These are phyloP conservation scores for Albatrellus ellisii DNA, from an alignment of 768 basidiomycete genomes.

Conservation along the genomic window DNA sequence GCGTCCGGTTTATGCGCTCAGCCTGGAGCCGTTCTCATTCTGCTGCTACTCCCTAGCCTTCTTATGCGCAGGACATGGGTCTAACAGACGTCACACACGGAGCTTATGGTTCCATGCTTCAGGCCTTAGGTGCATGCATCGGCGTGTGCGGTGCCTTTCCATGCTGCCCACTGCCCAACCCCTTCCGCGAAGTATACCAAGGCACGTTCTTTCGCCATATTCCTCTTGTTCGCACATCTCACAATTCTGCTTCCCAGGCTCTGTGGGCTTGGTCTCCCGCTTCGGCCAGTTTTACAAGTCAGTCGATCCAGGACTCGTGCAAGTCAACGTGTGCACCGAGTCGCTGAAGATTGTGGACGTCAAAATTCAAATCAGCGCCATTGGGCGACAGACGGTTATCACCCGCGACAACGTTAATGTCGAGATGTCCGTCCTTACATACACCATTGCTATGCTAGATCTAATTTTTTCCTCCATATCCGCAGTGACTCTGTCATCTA, in stretches of 20 bases:
- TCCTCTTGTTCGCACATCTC: constrained; percentile 3
- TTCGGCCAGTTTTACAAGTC: constrained; percentile 97
- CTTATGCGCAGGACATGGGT: constrained; percentile 86
- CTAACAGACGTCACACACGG: constrained; percentile 69
- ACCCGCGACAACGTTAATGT: constrained; percentile 96
- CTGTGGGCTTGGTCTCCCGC: constrained; percentile 82
- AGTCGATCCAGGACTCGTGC: constrained; percentile 83
- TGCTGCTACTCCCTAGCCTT: constrained; percentile 52
- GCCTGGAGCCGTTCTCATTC: constrained; percentile 5
- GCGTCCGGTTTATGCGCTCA: constrained; percentile 8
- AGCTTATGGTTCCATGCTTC: constrained; percentile 71
- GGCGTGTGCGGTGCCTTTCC: constrained; percentile 69
- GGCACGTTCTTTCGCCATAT: constrained; percentile 26
- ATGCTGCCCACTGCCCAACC: constrained; percentile 77
- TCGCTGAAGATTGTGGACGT: constrained; percentile 79
- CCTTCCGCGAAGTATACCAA: constrained; percentile 77
- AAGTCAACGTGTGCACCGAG: constrained; percentile 93
- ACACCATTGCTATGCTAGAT: background rate
- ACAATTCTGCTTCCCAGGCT: constrained; percentile 34
- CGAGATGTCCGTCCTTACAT: constrained; percentile 50
- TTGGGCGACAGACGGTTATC: constrained; percentile 82
- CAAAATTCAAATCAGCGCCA: constrained; percentile 88
- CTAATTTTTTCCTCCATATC: constrained; percentile 23
- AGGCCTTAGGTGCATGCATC: constrained; percentile 50
- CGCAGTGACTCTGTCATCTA: constrained; percentile 83